Percentiles rank a stretch among this genome's conserved stretches.
Conservation (phyloP, 805 yeast species). For the Suhomyces xylopsoci region DNA sequence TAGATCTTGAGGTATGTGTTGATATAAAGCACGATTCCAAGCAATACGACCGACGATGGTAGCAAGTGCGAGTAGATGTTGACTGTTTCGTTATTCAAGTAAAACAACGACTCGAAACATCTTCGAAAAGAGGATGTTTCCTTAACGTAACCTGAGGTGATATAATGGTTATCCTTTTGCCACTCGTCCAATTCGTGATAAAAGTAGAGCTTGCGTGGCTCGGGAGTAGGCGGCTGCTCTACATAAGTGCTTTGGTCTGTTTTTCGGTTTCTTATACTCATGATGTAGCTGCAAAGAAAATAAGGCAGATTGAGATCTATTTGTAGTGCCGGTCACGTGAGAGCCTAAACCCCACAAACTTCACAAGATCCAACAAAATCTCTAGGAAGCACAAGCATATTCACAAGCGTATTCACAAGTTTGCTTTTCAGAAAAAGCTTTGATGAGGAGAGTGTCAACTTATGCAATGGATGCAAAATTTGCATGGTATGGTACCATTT, state of each 20-base stretch:
- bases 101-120: constrained; percentile 49
- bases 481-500: too few relatives aligned
- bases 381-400: neutral
- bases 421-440: too few relatives aligned
- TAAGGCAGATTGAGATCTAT: neutral
- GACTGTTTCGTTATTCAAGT: constrained; percentile 67
- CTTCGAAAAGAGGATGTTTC: constrained; percentile 47
- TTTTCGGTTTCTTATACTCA: neutral
- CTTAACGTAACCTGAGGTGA: constrained; percentile 60
- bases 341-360: neutral
- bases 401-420: too few relatives aligned
- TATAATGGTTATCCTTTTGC: constrained; percentile 73
- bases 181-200: constrained; percentile 65
- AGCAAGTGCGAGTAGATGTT: constrained; percentile 67
- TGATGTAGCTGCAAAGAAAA: neutral
- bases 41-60: constrained; percentile 38
- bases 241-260: neutral
- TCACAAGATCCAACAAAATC: neutral
- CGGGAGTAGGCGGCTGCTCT: neutral
- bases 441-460: too few relatives aligned
- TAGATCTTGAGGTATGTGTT: constrained; percentile 24
- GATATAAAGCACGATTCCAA: constrained; percentile 21
- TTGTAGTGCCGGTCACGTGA: neutral
- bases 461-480: too few relatives aligned
- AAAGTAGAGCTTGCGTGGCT: constrained; percentile 14